These are phyloP conservation scores for Sporisorium exsertum DNA, from an alignment of 1,284 basidiomycete species.

Conservation along the genomic window DNA sequence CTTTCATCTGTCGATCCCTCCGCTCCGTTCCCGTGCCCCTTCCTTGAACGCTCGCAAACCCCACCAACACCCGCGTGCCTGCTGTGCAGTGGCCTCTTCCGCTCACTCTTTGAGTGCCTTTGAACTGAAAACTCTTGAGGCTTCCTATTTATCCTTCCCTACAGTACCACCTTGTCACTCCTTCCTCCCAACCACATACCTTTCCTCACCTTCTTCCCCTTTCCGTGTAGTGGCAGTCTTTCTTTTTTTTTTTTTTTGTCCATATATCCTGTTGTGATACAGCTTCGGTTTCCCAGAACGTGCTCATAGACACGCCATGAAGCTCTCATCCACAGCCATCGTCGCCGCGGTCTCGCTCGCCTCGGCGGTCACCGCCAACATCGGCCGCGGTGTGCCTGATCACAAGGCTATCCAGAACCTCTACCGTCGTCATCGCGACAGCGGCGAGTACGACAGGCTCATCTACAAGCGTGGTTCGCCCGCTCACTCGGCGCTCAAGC, in stretches of 20 bases:
- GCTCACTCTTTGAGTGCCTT: background rate
- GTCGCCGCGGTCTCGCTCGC: constrained; percentile 42
- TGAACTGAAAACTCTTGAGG: background rate
- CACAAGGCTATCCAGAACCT: constrained; percentile 39
- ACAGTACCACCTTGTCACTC: background rate
- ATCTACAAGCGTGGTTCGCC: constrained; percentile 43
- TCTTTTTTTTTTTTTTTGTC: background rate
- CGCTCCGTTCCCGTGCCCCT: background rate
- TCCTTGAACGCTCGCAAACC: background rate
- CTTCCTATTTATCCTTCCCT: constrained; percentile 8
- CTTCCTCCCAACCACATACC: background rate
- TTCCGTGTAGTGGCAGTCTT: background rate
- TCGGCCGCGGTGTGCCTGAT: constrained; percentile 56
- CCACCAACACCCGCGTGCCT: background rate
- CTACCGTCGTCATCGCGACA: constrained; percentile 44
- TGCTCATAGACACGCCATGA: constrained; percentile 23
- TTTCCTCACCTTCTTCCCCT: background rate
- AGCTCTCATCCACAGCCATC: constrained; percentile 42
- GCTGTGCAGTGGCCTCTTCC: background rate
- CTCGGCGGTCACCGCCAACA: constrained; percentile 47
- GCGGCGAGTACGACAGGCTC: constrained; percentile 47
- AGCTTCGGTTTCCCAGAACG: background rate
- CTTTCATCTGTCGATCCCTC: background rate
- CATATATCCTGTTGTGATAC: background rate
- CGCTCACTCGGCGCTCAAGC: constrained; percentile 20